Conservation (phyloP, 2,329 filamentous ascomycete genomes). For the Fonsecaea multimorphosa region DNA sequence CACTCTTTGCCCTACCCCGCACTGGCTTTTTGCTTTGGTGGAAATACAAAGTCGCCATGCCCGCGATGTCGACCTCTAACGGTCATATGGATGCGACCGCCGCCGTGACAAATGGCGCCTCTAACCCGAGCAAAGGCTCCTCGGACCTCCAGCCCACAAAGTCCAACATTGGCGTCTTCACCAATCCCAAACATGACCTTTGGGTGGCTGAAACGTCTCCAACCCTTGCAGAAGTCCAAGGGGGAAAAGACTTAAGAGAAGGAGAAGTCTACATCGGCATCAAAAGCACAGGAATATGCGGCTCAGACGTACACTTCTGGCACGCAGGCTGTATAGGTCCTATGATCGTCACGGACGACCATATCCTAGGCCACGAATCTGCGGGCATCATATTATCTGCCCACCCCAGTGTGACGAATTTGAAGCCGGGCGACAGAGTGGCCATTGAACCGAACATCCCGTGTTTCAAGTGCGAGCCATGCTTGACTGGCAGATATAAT, state of each 20-base stretch:
- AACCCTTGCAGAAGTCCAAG: conserved; percentile 73
- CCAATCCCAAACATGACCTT: conserved; percentile 88
- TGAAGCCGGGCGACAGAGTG: conserved; percentile 87
- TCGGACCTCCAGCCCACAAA: conserved; percentile 25
- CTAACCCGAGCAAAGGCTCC: conserved; percentile 3
- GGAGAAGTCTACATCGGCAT: conserved; percentile 89
- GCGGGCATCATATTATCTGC: conserved; percentile 78
- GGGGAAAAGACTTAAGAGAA: conserved; percentile 70
- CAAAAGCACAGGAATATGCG: conserved; percentile 95
- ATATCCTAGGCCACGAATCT: conserved; percentile 94
- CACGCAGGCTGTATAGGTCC: conserved; percentile 92
- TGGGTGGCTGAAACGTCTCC: conserved; percentile 85
- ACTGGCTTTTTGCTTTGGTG: background rate
- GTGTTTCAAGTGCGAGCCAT: conserved; percentile 88
- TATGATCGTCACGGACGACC: conserved; percentile 87
- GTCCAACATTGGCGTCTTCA: conserved; percentile 90
- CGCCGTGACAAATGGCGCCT: background rate
- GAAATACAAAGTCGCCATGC: background rate
- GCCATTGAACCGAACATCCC: conserved; percentile 94
- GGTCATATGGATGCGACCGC: conserved; percentile 2
- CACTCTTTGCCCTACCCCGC: background rate
- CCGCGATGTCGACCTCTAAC: background rate
- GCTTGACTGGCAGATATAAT: conserved; percentile 91
- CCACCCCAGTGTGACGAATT: conserved; percentile 73
- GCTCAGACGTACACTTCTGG: conserved; percentile 97